Evolutionary conservation across 179 eudicot genomes (phyloP), one percentile per base, ranked within the genome.

Genomic region (Gypsophila paniculata): DNA sequence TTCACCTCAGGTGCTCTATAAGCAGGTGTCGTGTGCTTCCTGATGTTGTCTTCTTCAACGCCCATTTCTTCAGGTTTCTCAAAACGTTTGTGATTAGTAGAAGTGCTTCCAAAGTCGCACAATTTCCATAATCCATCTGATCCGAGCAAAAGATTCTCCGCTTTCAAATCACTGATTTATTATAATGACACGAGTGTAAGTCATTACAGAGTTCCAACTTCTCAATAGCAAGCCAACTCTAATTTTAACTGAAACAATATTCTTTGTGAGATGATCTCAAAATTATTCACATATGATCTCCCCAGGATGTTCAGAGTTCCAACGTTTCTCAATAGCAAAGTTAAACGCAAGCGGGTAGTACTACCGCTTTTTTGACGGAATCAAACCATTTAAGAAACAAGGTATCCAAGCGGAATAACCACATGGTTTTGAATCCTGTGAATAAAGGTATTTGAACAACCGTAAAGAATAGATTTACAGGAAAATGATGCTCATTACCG

Each of bases 51-150:
- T 81, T 95, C 99, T 84, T 95, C 98, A 65, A 95, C 80, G 46
- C 99, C 99, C 99, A 92, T 95, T 83, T 95, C 99, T 79, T 90
- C 98, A 78, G 99, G 89, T 83, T 80, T 89, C 78, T 90, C 98
- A 77, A 95, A 95, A 70, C 91, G 86, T 71, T 86, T 95, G 84
- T 95, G 99, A 81, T 92, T 95, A 53, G 93, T 90, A 34, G 98
- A 92, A 46, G 90, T 87, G 79, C 99, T 95, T 73, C 98, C 99
- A 72, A 88, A 95, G 80, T 95, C 99, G 73, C 98, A 95, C 76
- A 95, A 73, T 77, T 92, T 95, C 99, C 99, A 95, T 64, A 79
- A 67, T 55, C 98, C 99, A 83, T 95, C 96, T 71, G 91, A 70
- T 63, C 96, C 98, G 77, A 95, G 76, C 69, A 92, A 82, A 77